These are phyloP conservation scores for Plasmodium relictum DNA, from an alignment of 169 alveolate genomes.

Conservation along the genomic window DNA sequence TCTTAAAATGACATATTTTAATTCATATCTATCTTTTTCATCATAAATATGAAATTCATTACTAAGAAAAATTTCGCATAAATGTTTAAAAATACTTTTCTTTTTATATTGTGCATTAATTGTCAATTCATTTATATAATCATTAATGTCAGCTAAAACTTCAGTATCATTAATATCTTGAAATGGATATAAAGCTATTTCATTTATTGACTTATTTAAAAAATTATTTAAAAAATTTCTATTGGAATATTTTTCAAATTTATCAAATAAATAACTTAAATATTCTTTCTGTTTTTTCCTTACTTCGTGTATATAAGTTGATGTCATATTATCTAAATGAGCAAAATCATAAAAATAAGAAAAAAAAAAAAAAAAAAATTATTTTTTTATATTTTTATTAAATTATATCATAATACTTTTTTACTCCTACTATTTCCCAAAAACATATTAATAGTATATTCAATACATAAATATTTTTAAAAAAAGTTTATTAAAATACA, in stretches of 20 bases:
- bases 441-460: too few relatives aligned
- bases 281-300: slow-evolving; percentile 69
- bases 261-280: slow-evolving; percentile 56
- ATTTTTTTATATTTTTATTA: too few relatives aligned
- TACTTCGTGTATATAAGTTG: slow-evolving; percentile 50
- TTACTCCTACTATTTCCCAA: too few relatives aligned
- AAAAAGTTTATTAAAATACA: too few relatives aligned
- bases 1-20: slow-evolving; percentile 68
- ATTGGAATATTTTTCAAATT: slow-evolving; percentile 65
- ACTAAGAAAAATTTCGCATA: slow-evolving; percentile 59
- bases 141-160: slow-evolving; percentile 63
- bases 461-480: too few relatives aligned
- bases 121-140: slow-evolving; percentile 59
- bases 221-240: slow-evolving; percentile 55
- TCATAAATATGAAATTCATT: slow-evolving; percentile 56
- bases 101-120: slow-evolving; percentile 76
- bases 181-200: slow-evolving; percentile 73
- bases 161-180: slow-evolving; percentile 77
- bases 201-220: slow-evolving; percentile 68
- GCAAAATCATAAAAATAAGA: background rate
- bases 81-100: slow-evolving; percentile 64
- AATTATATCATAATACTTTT: too few relatives aligned
- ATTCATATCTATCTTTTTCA: slow-evolving; percentile 71
- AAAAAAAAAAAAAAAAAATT: background rate
- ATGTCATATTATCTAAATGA: slow-evolving; percentile 54